These are phyloP conservation scores for Metarhizium sp. DNA, from an alignment of 2,329 filamentous ascomycete genomes.

Conservation along the genomic window DNA sequence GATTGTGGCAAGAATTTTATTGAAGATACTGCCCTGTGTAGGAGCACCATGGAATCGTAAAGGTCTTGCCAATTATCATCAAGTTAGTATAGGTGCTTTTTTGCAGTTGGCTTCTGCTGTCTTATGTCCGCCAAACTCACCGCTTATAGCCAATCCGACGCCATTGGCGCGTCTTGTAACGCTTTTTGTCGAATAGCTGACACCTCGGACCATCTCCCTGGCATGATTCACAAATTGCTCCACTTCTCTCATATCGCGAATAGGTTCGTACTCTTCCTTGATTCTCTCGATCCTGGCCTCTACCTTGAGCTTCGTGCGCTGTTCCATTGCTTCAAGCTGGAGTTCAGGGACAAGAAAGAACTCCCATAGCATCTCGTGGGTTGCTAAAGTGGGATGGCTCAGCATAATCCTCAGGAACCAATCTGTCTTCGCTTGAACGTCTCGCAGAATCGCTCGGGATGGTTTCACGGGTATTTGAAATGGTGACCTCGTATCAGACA, in stretches of 20 bases:
- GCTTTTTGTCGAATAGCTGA: conserved; percentile 75
- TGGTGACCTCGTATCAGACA: conserved; percentile 70
- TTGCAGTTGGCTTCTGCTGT: neutral
- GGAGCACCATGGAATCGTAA: conserved; percentile 51
- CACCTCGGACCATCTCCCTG: conserved; percentile 75
- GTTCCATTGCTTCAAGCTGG: conserved; percentile 79
- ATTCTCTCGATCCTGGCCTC: conserved; percentile 76
- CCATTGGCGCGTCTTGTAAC: conserved; percentile 72
- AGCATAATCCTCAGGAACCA: conserved; percentile 82
- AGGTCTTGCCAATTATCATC: conserved; percentile 41
- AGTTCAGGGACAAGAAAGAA: conserved; percentile 96
- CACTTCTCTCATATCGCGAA: conserved; percentile 76
- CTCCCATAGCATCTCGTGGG: conserved; percentile 96
- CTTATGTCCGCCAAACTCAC: conserved; percentile 28
- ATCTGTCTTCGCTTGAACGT: conserved; percentile 80
- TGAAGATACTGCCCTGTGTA: conserved; percentile 42
- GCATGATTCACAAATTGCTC: conserved; percentile 90
- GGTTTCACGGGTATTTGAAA: conserved; percentile 92
- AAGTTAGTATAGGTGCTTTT: neutral
- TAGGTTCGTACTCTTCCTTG: conserved; percentile 77
- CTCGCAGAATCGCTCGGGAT: conserved; percentile 74
- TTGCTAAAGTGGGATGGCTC: conserved; percentile 83
- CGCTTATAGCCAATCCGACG: conserved; percentile 53
- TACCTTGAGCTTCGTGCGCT: conserved; percentile 79
- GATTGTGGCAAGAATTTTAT: conserved; percentile 57